Evolutionary conservation across 768 basidiomycete genomes (phyloP), one percentile per base, ranked within the genome.

Genomic region (Lentinus brumalis): DNA sequence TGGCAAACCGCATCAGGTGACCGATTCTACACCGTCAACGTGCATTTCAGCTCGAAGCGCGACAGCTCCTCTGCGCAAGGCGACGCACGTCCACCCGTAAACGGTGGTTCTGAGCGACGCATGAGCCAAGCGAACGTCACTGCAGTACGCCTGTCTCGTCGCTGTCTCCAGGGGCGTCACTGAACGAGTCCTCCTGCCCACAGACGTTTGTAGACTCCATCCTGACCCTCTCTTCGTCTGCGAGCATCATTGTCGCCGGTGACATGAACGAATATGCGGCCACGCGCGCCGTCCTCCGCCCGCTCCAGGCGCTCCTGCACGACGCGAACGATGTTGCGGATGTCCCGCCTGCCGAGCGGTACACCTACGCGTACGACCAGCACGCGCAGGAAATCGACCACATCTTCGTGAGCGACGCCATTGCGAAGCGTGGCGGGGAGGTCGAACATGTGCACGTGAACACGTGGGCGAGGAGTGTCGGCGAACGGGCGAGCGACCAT

Each of bases 401-500:
- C 66, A 74, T 78, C 16, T 82, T 86, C 66, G 70, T 86, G 52
- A 84, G 82, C 6, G 64, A 73, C 16, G 78, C 80, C 7, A 69
- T 87, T 40, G 74, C 71, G 46, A 51, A 59, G 35, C 73, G 81
- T n/a, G 74, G 75, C 9, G 75, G 76, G 11, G 70, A 80, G 56
- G 79, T 82, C 41, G 81, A 87, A 62, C 85, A 87, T 61, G 76
- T 87, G 26, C 86, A 87, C 69, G 78, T 85, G 29, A 87, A 87
- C 65, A 85, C 81, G 55, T 86, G 84, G 84, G 75, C 81, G 11
- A 67, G 76, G 16, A 74, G 74, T 4, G 63, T 78, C 9, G 70
- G 72, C 26, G 74, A 67, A 31, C 75, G 83, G 14, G 75, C 80
- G 42, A 85, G 83, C 59, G 85, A 86, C 67, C 85, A 87, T 62